Percentiles rank a stretch among this genome's conserved stretches.
These are phyloP conservation scores for Nemania diffusa DNA, from an alignment of 2,329 filamentous ascomycete species.

Conservation along the genomic window DNA sequence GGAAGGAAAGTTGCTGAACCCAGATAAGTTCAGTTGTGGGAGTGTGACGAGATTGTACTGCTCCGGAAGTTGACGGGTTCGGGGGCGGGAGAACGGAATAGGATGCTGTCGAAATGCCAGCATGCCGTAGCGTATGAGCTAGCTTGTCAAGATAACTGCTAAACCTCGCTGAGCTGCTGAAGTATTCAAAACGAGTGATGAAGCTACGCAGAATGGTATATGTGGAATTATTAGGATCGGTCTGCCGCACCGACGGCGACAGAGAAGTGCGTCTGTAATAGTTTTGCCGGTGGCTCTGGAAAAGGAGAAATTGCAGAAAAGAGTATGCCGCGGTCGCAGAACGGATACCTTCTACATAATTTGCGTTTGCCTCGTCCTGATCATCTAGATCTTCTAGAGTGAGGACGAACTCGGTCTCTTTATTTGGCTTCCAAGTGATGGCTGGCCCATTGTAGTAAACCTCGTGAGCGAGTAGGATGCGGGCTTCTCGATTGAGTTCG, in stretches of 20 bases:
- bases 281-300: conserved; percentile 81
- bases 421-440: conserved; percentile 65
- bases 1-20: conserved; percentile 56
- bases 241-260: conserved; percentile 51
- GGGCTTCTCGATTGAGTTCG: conserved; percentile 85
- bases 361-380: conserved; percentile 49
- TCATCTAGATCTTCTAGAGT: conserved; percentile 73
- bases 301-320: conserved; percentile 79
- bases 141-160: conserved; percentile 57
- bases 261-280: conserved; percentile 74
- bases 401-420: conserved; percentile 69
- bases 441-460: conserved; percentile 71
- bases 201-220: conserved; percentile 64
- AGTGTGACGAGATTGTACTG: conserved; percentile 49
- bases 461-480: conserved; percentile 75
- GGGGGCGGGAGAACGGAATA: conserved; percentile 57
- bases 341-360: conserved; percentile 55
- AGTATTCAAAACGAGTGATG: conserved; percentile 60
- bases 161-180: conserved; percentile 54
- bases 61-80: conserved; percentile 39
- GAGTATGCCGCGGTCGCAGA: conserved; percentile 74
- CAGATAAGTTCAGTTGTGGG: conserved; percentile 57
- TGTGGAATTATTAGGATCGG: conserved; percentile 53
- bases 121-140: conserved; percentile 56
- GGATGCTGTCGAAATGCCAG: conserved; percentile 56